Conservation (phyloP, 108 stramenopile species). For the Nannochloropsis granulata region DNA sequence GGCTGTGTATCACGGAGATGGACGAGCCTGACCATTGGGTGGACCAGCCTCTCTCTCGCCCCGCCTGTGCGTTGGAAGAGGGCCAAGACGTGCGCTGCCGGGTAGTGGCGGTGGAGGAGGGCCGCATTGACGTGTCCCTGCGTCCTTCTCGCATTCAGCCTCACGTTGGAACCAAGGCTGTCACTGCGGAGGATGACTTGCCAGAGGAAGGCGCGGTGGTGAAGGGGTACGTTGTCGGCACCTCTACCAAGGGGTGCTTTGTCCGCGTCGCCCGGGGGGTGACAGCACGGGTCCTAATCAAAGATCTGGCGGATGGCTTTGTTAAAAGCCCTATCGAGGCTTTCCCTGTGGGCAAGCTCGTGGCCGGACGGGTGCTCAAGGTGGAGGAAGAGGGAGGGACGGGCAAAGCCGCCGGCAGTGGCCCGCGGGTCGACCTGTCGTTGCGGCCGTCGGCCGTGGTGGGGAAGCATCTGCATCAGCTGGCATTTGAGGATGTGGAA, state of each 20-base stretch:
- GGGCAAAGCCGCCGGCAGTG: conserved; percentile 61
- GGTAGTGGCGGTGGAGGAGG: not conserved
- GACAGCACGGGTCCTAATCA: conserved; percentile 66
- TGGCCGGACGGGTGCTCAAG: conserved; percentile 63
- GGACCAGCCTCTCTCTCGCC: not conserved
- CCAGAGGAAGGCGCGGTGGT: conserved; percentile 46
- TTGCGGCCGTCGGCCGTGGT: conserved; percentile 59
- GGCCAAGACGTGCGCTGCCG: conserved; percentile 22
- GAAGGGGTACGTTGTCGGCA: conserved; percentile 64
- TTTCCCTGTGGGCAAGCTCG: conserved; percentile 74
- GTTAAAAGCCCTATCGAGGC: conserved; percentile 51
- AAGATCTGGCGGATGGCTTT: conserved; percentile 71
- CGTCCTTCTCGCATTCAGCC: not conserved
- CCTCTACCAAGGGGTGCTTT: conserved; percentile 80
- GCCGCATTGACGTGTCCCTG: not conserved
- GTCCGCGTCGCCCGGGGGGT: conserved; percentile 56
- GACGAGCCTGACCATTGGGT: conserved; percentile 10
- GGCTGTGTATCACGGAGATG: conserved; percentile 31
- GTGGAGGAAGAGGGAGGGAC: conserved; percentile 55
- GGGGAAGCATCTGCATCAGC: conserved; percentile 24
- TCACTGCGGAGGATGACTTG: conserved; percentile 38
- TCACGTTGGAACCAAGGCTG: not conserved
- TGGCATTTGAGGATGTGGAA: conserved; percentile 55
- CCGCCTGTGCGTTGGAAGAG: not conserved
- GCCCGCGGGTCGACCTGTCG: conserved; percentile 60